Base-by-base conservation (phyloP, 2,329 filamentous ascomycete species). In the Alternaria alternata region DNA sequence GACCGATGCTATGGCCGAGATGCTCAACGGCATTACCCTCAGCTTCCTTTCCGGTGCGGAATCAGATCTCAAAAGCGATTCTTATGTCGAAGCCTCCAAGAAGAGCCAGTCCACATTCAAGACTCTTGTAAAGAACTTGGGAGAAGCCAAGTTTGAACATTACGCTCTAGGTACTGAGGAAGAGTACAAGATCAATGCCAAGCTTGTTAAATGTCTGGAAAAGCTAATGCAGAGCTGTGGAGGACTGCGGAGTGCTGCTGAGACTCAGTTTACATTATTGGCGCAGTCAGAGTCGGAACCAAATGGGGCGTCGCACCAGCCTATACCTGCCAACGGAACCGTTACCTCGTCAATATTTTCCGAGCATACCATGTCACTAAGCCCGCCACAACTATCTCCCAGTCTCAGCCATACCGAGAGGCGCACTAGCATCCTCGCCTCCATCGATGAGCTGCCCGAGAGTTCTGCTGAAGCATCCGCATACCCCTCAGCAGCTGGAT, bases 131-230 rank as follows among this genome's bases (percentile, higher is more conserved):
- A 92, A 90, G 74, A 90, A 92, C 61, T 82, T 97, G 12, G 87
- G 88, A 64, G 94, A 98, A 77, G 91, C 94, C 14, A 96, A 94
- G 75, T 89, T 92, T 59, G 94, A 98, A 77, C 92, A 97, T 73
- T 97, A 92, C 72, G 81, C 94, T 3, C 78, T 93, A 5, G 94
- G 94, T 2, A 89, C 87, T 3, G 94, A 97, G 75, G 86, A 85
- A 56, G 86, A 94, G 63, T 96, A 96, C 75, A 84, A 86, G 38
- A 85, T 96, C 3, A 92, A 97, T 71, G 89, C 90, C 65, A 88
- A 87, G 24, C 85, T 98, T 4, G 91, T 94, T 44, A 90, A 92
- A 72, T 94, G 92, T 66, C 87, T 98, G 71, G 92, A 96, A 75
- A 89, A 88, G 47, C 84, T 98, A 28, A 89, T 92, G 5, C 94